Conservation (phyloP, 768 basidiomycete genomes). For the Rubroboletus pulcherrimus region DNA sequence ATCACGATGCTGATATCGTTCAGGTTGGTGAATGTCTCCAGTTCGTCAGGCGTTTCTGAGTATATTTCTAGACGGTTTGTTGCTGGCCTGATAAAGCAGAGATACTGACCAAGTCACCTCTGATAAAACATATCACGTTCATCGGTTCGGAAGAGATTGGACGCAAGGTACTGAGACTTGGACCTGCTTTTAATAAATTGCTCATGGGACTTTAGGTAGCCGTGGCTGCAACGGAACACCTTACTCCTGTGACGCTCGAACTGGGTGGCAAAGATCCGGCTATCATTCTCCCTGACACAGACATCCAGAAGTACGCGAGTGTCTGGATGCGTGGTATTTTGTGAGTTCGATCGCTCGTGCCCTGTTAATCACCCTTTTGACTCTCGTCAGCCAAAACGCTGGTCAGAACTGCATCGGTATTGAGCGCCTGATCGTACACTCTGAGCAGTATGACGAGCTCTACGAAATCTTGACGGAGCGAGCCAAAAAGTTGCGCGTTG, state of each 20-base stretch:
- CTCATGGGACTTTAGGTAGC: constrained; percentile 56
- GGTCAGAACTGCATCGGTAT: constrained; percentile 98
- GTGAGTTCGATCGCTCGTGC: constrained; percentile 47
- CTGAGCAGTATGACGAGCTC: constrained; percentile 71
- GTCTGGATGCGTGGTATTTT: constrained; percentile 90
- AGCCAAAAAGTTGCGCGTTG: constrained; percentile 66
- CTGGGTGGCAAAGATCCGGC: constrained; percentile 95
- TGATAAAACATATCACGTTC: constrained; percentile 92
- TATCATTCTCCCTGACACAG: constrained; percentile 81
- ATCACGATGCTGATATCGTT: constrained; percentile 85
- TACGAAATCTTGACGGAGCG: constrained; percentile 62
- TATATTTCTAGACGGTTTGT: constrained; percentile 56
- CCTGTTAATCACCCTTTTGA: neutral
- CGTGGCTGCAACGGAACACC: constrained; percentile 73
- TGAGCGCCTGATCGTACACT: constrained; percentile 87
- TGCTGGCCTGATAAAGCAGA: constrained; percentile 88
- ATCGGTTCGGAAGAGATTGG: constrained; percentile 82
- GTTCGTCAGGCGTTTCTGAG: constrained; percentile 5
- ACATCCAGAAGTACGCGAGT: constrained; percentile 75
- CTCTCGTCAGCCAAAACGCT: constrained; percentile 66
- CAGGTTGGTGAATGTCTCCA: constrained; percentile 46
- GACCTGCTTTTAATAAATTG: neutral
- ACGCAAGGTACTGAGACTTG: constrained; percentile 49
- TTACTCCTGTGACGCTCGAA: constrained; percentile 91
- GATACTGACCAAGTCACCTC: constrained; percentile 69